Base-by-base conservation (phyloP, 2,329 filamentous ascomycete genomes). In the Aspergillus hortae region DNA sequence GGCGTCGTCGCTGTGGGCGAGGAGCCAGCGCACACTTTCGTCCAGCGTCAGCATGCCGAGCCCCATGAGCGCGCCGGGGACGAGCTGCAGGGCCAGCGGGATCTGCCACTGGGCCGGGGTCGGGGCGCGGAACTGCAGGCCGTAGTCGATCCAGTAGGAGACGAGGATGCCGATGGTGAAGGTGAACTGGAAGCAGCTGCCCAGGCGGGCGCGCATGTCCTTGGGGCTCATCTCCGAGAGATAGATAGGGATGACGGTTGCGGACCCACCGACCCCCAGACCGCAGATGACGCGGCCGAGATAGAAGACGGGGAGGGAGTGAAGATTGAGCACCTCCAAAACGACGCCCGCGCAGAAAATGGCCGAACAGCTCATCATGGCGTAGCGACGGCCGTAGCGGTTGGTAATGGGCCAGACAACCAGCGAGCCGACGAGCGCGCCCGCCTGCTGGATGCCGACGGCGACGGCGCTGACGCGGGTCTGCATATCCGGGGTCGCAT, bases 111-210 rank as follows among this genome's bases (percentile, higher is more conserved):
- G 79, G 2, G 64, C 64, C 0, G 74, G 56, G 5, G 38, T 68
- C 3, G 53, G 32, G 3, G 56, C 45, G 51, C 66, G 60, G 17
- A 60, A 61, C 19, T 67, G 64, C 10, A 68, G 58, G 1, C 57
- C 77, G 49, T 80, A 81, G 62, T 81, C 77, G 41, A 81, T 69
- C 77, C 78, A 81, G 61, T 81, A 82, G 4, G 75, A 77, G 0
- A 72, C 67, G 42, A 80, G 76, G 47, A 81, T 80, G 1, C 79
- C 72, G 55, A 75, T 65, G 1, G 75, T 77, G 56, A 73, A 80
- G 54, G 78, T 76, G 51, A 77, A 74, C 56, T 81, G 77, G 59
- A 78, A 80, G 61, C 79, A 80, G 44, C 70, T 74, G 4, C 77
- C 77, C 25, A 80, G 69, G 49, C 74, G 72, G 1, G 74, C 77